phyloP scores from a whole-genome alignment of 305 asterid genomes.

The Rubia peregrina region DNA sequence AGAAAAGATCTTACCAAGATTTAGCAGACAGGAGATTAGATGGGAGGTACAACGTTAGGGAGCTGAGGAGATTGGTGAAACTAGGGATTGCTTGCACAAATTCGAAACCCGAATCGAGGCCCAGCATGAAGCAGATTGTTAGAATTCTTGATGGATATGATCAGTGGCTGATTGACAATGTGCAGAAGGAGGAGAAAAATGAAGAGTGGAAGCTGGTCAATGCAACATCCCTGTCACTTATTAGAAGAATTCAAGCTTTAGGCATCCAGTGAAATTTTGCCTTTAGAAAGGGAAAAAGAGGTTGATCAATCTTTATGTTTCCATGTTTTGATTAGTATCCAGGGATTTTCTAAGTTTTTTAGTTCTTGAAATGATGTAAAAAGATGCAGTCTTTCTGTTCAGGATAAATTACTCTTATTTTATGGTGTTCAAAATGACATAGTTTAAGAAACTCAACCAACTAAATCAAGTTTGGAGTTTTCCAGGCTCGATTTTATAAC shows the following conservation, averaged over 20 bases:
- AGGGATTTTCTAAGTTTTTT: neutral
- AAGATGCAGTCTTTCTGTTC: neutral
- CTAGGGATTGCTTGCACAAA: constrained; percentile 74
- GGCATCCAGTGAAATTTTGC: constrained; percentile 54
- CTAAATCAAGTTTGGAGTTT: neutral
- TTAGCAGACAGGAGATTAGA: constrained; percentile 61
- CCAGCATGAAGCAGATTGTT: constrained; percentile 82
- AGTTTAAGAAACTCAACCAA: neutral
- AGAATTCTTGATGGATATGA: constrained; percentile 82
- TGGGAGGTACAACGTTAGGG: constrained; percentile 48
- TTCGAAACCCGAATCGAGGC: constrained; percentile 56
- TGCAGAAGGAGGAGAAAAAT: constrained; percentile 37
- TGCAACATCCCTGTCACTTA: constrained; percentile 43
- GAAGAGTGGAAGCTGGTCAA: constrained; percentile 75
- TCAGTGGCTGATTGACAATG: constrained; percentile 42
- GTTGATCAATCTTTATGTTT: neutral
- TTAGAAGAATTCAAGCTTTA: constrained; percentile 80
- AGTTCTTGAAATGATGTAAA: neutral
- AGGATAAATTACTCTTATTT: too few species aligned
- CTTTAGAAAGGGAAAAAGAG: neutral
- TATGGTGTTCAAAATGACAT: neutral
- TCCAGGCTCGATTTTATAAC: too few species aligned
- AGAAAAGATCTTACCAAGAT: constrained; percentile 40
- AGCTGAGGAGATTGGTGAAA: constrained; percentile 53
- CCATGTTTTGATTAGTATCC: neutral